These are phyloP conservation scores for Sistotremastrum niveocremeum DNA, from an alignment of 768 basidiomycete genomes.

Conservation along the genomic window DNA sequence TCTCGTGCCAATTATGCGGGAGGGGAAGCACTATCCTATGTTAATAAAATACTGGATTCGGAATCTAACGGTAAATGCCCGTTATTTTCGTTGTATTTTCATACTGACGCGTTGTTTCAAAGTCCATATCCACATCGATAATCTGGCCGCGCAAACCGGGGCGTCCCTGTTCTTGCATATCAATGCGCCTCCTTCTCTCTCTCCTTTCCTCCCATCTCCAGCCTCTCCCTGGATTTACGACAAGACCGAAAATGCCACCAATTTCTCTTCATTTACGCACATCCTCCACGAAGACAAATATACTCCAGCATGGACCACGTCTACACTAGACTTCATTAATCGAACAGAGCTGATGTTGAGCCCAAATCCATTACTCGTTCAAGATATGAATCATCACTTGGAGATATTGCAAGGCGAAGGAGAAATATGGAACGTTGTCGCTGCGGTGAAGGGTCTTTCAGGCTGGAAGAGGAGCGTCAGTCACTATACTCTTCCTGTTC, in stretches of 20 bases:
- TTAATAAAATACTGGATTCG: slow-evolving; percentile 41
- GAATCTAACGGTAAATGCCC: slow-evolving; percentile 15
- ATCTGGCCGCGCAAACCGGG: slow-evolving; percentile 81
- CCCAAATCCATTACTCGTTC: too few relatives aligned
- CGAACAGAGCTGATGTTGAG: too few relatives aligned
- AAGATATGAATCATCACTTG: too few relatives aligned
- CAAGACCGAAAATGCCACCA: slow-evolving; percentile 59
- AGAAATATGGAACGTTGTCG: too few relatives aligned
- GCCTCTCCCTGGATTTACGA: slow-evolving; percentile 51
- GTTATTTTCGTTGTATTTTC: not conserved
- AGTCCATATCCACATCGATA: slow-evolving; percentile 68
- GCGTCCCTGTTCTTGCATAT: slow-evolving; percentile 78
- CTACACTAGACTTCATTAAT: not conserved
- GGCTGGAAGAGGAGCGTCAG: too few relatives aligned
- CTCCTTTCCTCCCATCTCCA: slow-evolving; percentile 7
- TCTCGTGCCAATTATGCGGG: slow-evolving; percentile 84
- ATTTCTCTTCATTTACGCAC: too few relatives aligned
- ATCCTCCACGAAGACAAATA: too few relatives aligned
- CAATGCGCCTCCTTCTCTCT: slow-evolving; percentile 40
- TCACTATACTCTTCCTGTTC: too few relatives aligned
- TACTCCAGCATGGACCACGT: too few relatives aligned
- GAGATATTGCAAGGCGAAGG: too few relatives aligned
- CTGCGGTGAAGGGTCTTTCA: too few relatives aligned
- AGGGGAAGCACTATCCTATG: slow-evolving; percentile 48
- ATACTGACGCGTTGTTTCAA: not conserved